Conservation (phyloP, 1,284 basidiomycete species). For the Inonotus hispidus region DNA sequence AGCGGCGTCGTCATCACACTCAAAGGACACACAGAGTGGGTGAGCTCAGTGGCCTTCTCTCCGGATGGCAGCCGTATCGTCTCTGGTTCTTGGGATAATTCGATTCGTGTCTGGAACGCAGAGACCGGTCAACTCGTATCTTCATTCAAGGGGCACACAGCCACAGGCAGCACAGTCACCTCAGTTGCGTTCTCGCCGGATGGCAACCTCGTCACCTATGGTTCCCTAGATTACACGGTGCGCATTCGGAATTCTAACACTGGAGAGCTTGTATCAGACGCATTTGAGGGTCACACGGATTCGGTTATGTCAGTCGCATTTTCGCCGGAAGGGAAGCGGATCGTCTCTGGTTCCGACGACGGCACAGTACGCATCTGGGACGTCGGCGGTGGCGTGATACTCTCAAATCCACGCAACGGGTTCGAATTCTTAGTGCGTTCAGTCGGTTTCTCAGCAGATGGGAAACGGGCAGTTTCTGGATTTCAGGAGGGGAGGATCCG, state of each 20-base stretch:
- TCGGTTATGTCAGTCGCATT: background rate
- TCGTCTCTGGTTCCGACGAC: background rate
- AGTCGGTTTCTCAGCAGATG: constrained; percentile 10
- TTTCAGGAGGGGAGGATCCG: constrained; percentile 7
- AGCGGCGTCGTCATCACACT: background rate
- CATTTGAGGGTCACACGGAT: background rate
- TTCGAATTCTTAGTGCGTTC: background rate
- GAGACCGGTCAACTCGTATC: background rate
- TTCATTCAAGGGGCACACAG: background rate
- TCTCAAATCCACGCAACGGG: background rate
- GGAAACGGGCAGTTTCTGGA: constrained; percentile 10
- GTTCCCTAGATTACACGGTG: background rate
- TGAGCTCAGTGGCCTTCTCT: background rate
- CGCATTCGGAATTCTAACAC: constrained; percentile 1
- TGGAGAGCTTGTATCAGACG: background rate
- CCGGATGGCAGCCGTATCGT: background rate
- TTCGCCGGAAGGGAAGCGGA: background rate
- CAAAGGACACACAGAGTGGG: background rate
- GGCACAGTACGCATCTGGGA: constrained; percentile 18
- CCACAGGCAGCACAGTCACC: background rate
- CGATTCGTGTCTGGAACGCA: constrained; percentile 1
- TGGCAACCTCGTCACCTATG: background rate
- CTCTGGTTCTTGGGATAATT: background rate
- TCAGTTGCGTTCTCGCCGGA: constrained; percentile 8
- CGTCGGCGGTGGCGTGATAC: constrained; percentile 6